phyloP scores from a whole-genome alignment of 257 asterid genomes.

The Rubia yunnanensis region DNA sequence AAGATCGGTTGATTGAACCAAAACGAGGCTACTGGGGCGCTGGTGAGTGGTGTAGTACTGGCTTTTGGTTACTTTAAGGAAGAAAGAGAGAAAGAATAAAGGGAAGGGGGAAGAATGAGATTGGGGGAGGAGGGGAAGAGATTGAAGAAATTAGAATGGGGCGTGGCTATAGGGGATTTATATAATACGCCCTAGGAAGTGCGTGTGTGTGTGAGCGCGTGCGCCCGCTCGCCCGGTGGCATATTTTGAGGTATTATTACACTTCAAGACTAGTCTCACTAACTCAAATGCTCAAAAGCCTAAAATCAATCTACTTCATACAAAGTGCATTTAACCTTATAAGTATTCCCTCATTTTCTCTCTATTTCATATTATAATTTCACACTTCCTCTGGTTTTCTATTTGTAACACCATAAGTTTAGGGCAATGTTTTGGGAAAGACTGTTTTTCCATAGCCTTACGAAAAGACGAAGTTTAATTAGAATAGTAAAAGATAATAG shows the following conservation, averaged over 20 bases:
- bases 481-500: too few relatives aligned
- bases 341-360: too few relatives aligned
- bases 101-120: background rate
- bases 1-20: background rate
- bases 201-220: background rate
- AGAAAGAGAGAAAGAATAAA: background rate
- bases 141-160: constrained; percentile 18
- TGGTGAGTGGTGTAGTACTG: background rate
- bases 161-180: constrained; percentile 13
- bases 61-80: background rate
- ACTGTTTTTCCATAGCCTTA: too few relatives aligned
- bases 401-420: too few relatives aligned
- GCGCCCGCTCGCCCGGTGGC: background rate
- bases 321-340: too few relatives aligned
- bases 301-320: too few relatives aligned
- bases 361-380: too few relatives aligned
- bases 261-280: background rate
- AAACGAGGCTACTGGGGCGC: background rate
- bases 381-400: too few relatives aligned
- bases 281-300: too few relatives aligned
- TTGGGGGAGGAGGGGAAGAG: constrained; percentile 6
- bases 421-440: too few relatives aligned
- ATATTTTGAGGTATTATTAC: background rate
- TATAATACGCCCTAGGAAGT: constrained; percentile 15
- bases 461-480: too few relatives aligned